A percentile compares a stretch with the other conserved stretches of the same genome.
These are phyloP conservation scores for Clonostachys solani DNA, from an alignment of 2,329 filamentous ascomycete species.

Conservation along the genomic window DNA sequence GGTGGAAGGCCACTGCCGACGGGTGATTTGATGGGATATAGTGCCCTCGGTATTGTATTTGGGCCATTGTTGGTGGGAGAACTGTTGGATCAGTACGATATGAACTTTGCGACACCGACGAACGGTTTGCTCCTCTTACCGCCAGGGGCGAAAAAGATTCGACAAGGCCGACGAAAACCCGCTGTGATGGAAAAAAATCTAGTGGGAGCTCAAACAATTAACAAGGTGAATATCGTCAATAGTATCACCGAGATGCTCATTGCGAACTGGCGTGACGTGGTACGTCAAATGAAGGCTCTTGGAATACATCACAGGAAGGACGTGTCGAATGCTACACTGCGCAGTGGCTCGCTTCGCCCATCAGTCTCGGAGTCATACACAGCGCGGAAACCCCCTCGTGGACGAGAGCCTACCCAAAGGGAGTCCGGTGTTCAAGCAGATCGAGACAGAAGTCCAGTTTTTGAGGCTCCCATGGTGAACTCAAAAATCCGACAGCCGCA, in stretches of 20 bases:
- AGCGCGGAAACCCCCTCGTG: constrained; percentile 29
- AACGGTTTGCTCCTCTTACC: constrained; percentile 37
- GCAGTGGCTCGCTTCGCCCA: constrained; percentile 20
- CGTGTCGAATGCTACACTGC: constrained; percentile 6
- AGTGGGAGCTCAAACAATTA: constrained; percentile 7
- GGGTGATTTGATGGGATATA: constrained; percentile 60
- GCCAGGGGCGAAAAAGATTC: constrained; percentile 32
- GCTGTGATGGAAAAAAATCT: constrained; percentile 18
- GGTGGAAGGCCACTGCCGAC: constrained; percentile 47
- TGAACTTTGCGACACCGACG: constrained; percentile 35
- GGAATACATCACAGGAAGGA: constrained; percentile 17
- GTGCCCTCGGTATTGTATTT: constrained; percentile 59
- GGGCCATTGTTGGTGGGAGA: constrained; percentile 60
- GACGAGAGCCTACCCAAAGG: constrained; percentile 10
- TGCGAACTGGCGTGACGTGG: constrained; percentile 59
- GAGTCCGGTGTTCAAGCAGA: not conserved
- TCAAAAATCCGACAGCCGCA: constrained; percentile 12
- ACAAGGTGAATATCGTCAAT: constrained; percentile 56
- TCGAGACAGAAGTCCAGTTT: constrained; percentile 3
- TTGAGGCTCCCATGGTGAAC: not conserved
- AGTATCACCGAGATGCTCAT: constrained; percentile 62
- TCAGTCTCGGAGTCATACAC: constrained; percentile 35
- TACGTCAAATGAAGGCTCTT: constrained; percentile 52
- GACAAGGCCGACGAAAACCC: constrained; percentile 17
- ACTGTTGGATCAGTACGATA: constrained; percentile 45